These are phyloP conservation scores for Rhexocercosporidium sp. DNA, from an alignment of 2,329 filamentous ascomycete genomes.

Conservation along the genomic window DNA sequence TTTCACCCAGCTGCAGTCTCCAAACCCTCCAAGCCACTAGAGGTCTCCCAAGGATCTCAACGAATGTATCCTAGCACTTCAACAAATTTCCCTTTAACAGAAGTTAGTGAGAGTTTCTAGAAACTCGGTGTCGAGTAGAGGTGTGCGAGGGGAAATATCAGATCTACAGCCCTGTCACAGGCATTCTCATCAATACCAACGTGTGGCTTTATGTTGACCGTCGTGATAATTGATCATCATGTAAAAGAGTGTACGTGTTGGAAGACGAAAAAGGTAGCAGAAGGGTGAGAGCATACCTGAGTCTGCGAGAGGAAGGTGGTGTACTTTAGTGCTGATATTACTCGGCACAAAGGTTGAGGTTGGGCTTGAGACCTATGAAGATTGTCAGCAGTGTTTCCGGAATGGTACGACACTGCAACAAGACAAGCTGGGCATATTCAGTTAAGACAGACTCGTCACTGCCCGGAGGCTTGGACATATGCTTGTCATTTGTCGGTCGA, in stretches of 20 bases:
- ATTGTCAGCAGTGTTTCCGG: constrained; percentile 27
- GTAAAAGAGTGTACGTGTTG: constrained; percentile 41
- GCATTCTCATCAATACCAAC: constrained; percentile 87
- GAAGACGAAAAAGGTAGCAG: constrained; percentile 1
- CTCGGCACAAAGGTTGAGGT: background rate
- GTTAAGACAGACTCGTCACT: constrained; percentile 59
- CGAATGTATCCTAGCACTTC: background rate
- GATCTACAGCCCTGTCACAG: constrained; percentile 71
- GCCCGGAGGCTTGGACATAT: constrained; percentile 87
- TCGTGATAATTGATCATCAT: constrained; percentile 70
- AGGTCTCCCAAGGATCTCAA: background rate
- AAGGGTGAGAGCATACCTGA: constrained; percentile 26
- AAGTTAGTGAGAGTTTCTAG: background rate
- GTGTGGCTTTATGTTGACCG: constrained; percentile 51
- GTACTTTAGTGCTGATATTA: background rate
- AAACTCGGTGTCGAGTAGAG: background rate
- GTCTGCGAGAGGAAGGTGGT: background rate
- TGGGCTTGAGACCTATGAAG: background rate
- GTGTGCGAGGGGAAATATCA: constrained; percentile 36
- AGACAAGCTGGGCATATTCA: constrained; percentile 45
- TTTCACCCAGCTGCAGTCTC: background rate
- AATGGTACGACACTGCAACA: background rate
- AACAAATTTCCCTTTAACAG: background rate
- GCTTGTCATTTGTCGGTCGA: constrained; percentile 88
- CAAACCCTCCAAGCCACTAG: background rate